Evolutionary conservation across 139 green algal genomes (phyloP), one percentile per base, ranked within the genome.

Genomic region (Diplosphaera chodatii): DNA sequence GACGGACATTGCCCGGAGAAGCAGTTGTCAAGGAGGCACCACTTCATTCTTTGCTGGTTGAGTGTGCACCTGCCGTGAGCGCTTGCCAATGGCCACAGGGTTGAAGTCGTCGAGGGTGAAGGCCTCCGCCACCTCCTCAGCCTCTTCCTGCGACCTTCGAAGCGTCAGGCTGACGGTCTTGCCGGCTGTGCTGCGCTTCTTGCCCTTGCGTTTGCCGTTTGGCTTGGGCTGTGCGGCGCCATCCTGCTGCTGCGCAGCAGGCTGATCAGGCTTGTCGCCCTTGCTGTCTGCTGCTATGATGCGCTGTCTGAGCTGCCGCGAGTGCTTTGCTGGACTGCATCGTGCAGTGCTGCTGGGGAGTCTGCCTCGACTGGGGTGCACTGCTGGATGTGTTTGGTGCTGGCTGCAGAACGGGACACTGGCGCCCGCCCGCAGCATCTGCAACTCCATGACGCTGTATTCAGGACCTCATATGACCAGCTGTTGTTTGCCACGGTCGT

Each of bases 61-160:
- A 55, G 29, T 67, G 32, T 32, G 3, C 32, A 59, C 69, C 32
- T 28, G 31, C 55, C 92, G 77, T 0, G 90, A 90, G 67, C 89
- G 83, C 3, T 87, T 78, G 10, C 92, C 92, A 22, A 97, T 80
- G 32, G 72, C 73, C 28, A 90, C 82, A 20, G 91, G 91, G 73
- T 96, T 95, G 59, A 94, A 80, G 64, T 77, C 78, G 27, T 86
- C 82, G 1, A 89, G 55, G 16, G n/a, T 73, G 25, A 77, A 59
- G 13, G 48, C 48, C 48, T 59, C 48, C 25, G 48, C 48, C 48
- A 25, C 48, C 16, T 59, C 48, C 18, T 59, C 48, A 23, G 48
- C 48, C 48, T 59, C 48, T 18, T 59, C 48, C 48, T 59, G 48
- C 16, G 16, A 27, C 16, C 48, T 10, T 25, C 48, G 48, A 4